Base-by-base conservation (phyloP, 257 asterid species). In the Ocimum tenuiflorum region DNA sequence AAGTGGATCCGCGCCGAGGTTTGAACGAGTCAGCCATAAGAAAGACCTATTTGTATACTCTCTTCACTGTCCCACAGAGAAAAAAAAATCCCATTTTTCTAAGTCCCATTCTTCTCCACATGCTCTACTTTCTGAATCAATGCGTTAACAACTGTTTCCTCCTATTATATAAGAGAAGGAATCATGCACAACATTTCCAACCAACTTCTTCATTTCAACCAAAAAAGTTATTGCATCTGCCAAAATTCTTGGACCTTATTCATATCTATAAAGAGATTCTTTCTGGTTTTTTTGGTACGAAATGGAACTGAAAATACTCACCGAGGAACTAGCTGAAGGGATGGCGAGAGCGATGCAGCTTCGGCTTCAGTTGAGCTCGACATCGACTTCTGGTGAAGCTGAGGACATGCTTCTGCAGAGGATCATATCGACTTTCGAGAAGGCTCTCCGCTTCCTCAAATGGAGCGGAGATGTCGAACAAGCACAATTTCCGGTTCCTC, bases 261-360 rank as follows among this genome's bases (percentile, higher is more conserved):
- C 46, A 9, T 29, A 20, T 49, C 20, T 65, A 65, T 55, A 49
- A 45, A 48, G 18, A 35, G 33, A 38, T 35, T 45, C 48, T 64
- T 24, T n/a, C 24, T 58, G 56, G 51, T n/a, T n/a, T n/a, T n/a
- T n/a, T n/a, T n/a, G n/a, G n/a, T n/a, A n/a, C n/a, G n/a, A n/a
- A 12, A 6, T 4, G 77, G 95, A 82, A 39, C 65, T 80, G 71
- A 67, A 73, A 60, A 50, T 71, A 45, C 77, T 91, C 61, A 78
- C 75, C 60, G 77, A 83, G 63, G 97, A 89, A 68, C 82, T 91
- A 15, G 73, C 83, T 35, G 86, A 80, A 61, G 99, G 97, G 70
- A 80, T 81, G 91, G 99, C 85, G 66, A 71, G 63, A 52, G 88
- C 94, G 39, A 79, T 75, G 80, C 95, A 84, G 79, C 86, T 92